Conservation (phyloP, 495 filamentous ascomycete genomes). For the Cladorrhinum samala region DNA sequence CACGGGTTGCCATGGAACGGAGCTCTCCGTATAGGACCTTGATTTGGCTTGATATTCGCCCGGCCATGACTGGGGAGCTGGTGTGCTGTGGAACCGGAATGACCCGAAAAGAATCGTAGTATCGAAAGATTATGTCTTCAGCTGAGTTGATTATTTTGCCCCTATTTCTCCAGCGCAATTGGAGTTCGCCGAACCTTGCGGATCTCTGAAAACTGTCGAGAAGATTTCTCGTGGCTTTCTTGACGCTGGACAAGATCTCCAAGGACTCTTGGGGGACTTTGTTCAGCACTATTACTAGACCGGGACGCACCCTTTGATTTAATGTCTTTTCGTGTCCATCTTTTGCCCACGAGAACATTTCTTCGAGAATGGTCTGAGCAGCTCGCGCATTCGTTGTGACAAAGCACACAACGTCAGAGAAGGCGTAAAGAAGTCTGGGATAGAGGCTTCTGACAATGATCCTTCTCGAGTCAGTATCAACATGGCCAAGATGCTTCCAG, state of each 20-base stretch:
- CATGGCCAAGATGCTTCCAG: too few species aligned
- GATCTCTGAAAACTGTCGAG: constrained; percentile 14
- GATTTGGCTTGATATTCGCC: constrained; percentile 13
- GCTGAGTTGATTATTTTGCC: constrained; percentile 22
- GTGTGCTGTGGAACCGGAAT: constrained; percentile 15
- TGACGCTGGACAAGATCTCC: constrained; percentile 11
- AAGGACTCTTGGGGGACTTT: constrained; percentile 23
- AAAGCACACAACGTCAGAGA: constrained; percentile 45
- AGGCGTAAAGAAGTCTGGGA: constrained; percentile 44
- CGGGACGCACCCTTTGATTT: constrained; percentile 44
- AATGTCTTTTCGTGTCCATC: constrained; percentile 31
- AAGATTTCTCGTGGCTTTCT: constrained; percentile 11
- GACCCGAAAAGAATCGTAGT: constrained; percentile 27
- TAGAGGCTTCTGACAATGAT: constrained; percentile 39
- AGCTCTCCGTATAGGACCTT: constrained; percentile 18
- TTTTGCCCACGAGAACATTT: constrained; percentile 29
- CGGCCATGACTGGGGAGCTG: constrained; percentile 10
- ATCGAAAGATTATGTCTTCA: constrained; percentile 29
- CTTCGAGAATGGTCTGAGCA: constrained; percentile 21
- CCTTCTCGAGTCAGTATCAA: constrained; percentile 6
- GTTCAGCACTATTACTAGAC: constrained; percentile 44
- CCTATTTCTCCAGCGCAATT: constrained; percentile 1
- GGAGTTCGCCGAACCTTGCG: neutral
- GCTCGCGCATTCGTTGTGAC: constrained; percentile 30
- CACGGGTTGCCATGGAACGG: constrained; percentile 3